Evolutionary conservation across 805 yeast species (phyloP).

Genomic region (Yarrowia sp.): DNA sequence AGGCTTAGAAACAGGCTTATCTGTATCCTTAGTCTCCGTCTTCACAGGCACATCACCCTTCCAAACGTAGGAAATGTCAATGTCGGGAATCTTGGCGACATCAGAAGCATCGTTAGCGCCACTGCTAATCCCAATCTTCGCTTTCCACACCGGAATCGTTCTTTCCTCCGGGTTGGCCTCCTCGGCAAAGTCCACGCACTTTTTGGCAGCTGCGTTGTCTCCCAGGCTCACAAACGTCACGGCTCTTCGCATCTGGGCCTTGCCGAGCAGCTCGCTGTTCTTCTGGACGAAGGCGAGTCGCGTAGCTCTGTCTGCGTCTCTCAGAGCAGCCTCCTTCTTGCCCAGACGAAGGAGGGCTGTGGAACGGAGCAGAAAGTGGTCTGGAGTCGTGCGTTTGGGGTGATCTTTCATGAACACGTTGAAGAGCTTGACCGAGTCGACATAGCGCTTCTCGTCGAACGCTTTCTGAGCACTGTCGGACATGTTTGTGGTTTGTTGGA

Average conservation of each 20-base stretch:
- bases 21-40: not conserved
- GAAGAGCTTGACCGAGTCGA: constrained; percentile 27
- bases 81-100: not conserved
- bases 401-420: constrained; percentile 20
- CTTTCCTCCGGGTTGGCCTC: constrained; percentile 30
- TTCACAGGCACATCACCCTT: not conserved
- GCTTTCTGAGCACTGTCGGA: not conserved
- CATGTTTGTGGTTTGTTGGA: not conserved
- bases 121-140: constrained; percentile 29
- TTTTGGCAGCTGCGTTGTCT: constrained; percentile 34
- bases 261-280: constrained; percentile 30
- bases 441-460: constrained; percentile 27
- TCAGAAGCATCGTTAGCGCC: not conserved
- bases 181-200: constrained; percentile 32
- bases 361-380: constrained; percentile 31
- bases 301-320: constrained; percentile 35
- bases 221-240: constrained; percentile 34
- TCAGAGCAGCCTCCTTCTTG: constrained; percentile 30
- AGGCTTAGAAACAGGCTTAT: not conserved
- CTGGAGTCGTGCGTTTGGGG: constrained; percentile 28
- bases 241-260: constrained; percentile 40
- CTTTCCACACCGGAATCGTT: constrained; percentile 31
- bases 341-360: constrained; percentile 29
- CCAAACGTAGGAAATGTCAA: constrained; percentile 16
- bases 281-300: not conserved